A percentile compares a stretch with the other conserved stretches of the same genome.
Evolutionary conservation across 176 grass and related monocot genomes (phyloP).

Genomic region (Sorghum bicolor): DNA sequence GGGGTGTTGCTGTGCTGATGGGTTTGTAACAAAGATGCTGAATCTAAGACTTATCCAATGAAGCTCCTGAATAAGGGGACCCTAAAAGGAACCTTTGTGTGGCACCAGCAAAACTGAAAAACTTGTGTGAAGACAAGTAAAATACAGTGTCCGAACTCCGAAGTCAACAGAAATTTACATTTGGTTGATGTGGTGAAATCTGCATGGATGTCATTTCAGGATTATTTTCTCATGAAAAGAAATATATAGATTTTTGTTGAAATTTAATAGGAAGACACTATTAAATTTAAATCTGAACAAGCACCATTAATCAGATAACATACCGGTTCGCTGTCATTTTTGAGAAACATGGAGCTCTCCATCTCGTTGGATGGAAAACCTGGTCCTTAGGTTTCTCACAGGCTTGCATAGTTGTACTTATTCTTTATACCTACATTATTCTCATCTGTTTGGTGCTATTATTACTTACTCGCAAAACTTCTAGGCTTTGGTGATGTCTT

Average conservation of each 20-base stretch:
- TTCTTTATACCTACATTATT: not conserved
- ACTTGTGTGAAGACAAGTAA: not conserved
- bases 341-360: not conserved
- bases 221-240: not conserved
- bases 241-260: not conserved
- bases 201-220: not conserved
- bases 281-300: slow-evolving; percentile 25
- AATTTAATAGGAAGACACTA: not conserved
- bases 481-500: slow-evolving; percentile 1
- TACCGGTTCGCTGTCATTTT: not conserved
- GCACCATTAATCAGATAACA: not conserved
- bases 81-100: too few species aligned
- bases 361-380: too few species aligned
- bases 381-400: too few species aligned
- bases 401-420: too few species aligned
- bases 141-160: not conserved
- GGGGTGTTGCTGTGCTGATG: too few species aligned
- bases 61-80: too few species aligned
- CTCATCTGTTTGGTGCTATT: not conserved
- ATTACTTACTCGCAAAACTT: not conserved
- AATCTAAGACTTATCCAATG: too few species aligned
- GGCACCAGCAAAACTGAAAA: not conserved
- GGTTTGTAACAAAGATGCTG: too few species aligned
- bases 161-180: not conserved
- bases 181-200: not conserved